Evolutionary conservation across 2,329 filamentous ascomycete species (phyloP).

Genomic region (Microcyclospora tardicrescens): DNA sequence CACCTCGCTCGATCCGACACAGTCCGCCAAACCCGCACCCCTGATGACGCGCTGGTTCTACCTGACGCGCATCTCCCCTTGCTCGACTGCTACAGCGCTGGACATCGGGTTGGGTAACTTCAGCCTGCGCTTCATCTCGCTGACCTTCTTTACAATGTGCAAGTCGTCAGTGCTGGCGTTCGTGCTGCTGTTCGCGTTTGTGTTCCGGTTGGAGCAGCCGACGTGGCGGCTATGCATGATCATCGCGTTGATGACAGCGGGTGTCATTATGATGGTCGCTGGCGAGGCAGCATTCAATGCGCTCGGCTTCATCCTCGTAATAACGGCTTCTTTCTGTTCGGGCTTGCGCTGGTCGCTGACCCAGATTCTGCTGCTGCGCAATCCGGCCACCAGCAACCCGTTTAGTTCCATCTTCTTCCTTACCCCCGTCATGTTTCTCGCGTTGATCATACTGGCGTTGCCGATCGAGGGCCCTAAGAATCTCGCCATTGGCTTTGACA

Average conservation of each 20-base stretch:
- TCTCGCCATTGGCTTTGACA: constrained; percentile 52
- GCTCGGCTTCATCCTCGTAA: constrained; percentile 81
- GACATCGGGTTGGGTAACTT: constrained; percentile 96
- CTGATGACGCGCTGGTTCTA: constrained; percentile 86
- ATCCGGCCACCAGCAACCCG: constrained; percentile 88
- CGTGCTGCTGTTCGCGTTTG: constrained; percentile 85
- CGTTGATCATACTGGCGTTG: constrained; percentile 66
- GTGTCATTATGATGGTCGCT: constrained; percentile 96
- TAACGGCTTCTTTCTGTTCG: constrained; percentile 85
- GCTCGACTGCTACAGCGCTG: constrained; percentile 80
- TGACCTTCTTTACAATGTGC: constrained; percentile 99
- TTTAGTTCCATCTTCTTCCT: constrained; percentile 96
- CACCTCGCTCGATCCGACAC: constrained; percentile 3
- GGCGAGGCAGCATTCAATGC: constrained; percentile 84
- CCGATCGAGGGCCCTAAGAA: constrained; percentile 68
- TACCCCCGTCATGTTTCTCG: constrained; percentile 90
- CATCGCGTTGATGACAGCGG: constrained; percentile 80
- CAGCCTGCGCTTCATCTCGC: constrained; percentile 85
- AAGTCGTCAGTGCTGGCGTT: constrained; percentile 95
- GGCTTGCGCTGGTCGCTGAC: constrained; percentile 98
- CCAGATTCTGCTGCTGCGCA: constrained; percentile 84
- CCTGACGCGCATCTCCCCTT: constrained; percentile 78
- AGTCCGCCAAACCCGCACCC: constrained; percentile 21
- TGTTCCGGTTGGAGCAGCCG: constrained; percentile 80
- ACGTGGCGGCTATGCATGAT: constrained; percentile 77